phyloP scores from a whole-genome alignment of 768 basidiomycete genomes.

The Galerina marginata region DNA sequence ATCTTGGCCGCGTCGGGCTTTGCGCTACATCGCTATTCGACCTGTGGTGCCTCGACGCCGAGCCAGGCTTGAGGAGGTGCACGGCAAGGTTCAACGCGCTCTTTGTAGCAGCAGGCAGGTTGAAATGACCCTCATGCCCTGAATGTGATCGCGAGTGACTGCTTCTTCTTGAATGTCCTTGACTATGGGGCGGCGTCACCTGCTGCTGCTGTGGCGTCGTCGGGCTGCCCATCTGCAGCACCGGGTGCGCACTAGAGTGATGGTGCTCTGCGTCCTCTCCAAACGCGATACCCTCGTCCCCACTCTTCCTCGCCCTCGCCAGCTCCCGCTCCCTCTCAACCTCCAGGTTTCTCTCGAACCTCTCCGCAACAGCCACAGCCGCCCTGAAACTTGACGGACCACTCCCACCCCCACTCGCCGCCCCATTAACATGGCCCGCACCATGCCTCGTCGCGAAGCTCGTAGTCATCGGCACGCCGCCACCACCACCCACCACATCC shows the following conservation, averaged over 20 bases:
- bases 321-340: conserved; percentile 26
- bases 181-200: conserved; percentile 1
- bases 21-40: conserved; percentile 45
- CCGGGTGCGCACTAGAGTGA: background rate
- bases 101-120: conserved; percentile 29
- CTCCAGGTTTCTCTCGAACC: conserved; percentile 18
- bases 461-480: conserved; percentile 17
- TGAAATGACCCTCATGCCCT: conserved; percentile 2
- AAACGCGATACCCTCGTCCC: conserved; percentile 14
- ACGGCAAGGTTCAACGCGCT: conserved; percentile 49
- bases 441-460: conserved; percentile 30
- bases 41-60: conserved; percentile 36
- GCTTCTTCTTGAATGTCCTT: background rate
- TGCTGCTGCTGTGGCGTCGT: conserved; percentile 18
- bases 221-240: conserved; percentile 14
- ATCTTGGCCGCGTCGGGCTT: conserved; percentile 22
- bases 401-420: conserved; percentile 17
- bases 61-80: conserved; percentile 46
- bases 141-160: conserved; percentile 8
- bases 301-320: conserved; percentile 26
- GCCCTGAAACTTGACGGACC: conserved; percentile 1
- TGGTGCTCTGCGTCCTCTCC: conserved; percentile 3
- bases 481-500: conserved; percentile 43
- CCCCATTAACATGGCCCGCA: conserved; percentile 21
- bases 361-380: conserved; percentile 9